Evolutionary conservation across 129 eudicot genomes (phyloP).

Genomic region (Rutidosis leptorrhynchoides): DNA sequence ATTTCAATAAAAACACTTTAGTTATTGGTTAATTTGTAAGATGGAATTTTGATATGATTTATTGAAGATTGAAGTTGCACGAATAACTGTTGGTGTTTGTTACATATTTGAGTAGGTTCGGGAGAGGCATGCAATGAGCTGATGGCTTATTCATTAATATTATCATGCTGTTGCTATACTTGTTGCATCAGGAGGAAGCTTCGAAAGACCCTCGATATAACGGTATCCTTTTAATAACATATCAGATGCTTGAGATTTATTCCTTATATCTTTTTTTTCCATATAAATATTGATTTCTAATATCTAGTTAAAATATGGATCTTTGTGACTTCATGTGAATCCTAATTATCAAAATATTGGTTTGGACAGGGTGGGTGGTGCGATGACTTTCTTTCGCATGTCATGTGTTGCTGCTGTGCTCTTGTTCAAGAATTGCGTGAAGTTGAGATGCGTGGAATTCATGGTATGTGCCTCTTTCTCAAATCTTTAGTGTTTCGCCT

Average conservation of each 20-base stretch:
- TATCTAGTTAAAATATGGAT: background rate
- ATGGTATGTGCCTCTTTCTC: conserved; percentile 44
- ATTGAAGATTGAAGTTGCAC: background rate
- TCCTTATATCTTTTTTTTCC: background rate
- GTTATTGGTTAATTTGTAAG: background rate
- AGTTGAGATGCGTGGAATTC: conserved; percentile 73
- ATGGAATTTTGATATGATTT: background rate
- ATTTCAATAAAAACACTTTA: background rate
- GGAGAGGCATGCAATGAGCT: conserved; percentile 85
- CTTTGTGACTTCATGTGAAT: background rate
- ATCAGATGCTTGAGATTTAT: conserved; percentile 12
- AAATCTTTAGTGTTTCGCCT: background rate
- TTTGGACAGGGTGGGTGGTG: conserved; percentile 71
- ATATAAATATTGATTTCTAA: background rate
- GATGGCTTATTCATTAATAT: conserved; percentile 86
- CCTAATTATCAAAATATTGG: conserved; percentile 2
- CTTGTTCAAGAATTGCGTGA: conserved; percentile 98
- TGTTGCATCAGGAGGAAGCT: conserved; percentile 89
- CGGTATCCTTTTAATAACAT: conserved; percentile 35
- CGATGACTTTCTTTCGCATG: conserved; percentile 94
- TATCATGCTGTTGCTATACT: conserved; percentile 96
- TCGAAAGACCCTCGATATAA: conserved; percentile 67
- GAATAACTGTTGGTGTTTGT: conserved; percentile 23
- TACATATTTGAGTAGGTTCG: conserved; percentile 55
- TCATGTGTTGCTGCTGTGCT: conserved; percentile 99